Evolutionary conservation across 2,329 filamentous ascomycete species (phyloP).

Genomic region (Stagonosporopsis chrysanthemi): DNA sequence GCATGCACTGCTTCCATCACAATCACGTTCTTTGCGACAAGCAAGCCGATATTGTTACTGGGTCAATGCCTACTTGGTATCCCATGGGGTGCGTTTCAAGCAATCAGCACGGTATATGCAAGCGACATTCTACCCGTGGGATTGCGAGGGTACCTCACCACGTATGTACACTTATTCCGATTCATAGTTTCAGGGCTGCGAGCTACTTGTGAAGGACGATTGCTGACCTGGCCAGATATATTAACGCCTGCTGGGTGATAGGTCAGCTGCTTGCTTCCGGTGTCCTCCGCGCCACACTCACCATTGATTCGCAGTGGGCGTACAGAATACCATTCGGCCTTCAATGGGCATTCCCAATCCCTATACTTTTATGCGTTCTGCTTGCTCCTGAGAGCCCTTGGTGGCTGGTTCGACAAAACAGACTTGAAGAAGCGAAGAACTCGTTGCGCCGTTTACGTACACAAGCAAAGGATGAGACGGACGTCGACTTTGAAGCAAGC

Average conservation of each 20-base stretch:
- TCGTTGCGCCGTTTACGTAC: conserved; percentile 22
- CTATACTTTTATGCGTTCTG: conserved; percentile 67
- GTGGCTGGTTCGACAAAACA: conserved; percentile 73
- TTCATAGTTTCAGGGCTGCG: no score
- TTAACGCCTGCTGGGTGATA: conserved; percentile 31
- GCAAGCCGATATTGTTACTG: conserved; percentile 19
- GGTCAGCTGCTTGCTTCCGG: conserved; percentile 74
- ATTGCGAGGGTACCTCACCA: conserved; percentile 62
- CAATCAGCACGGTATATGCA: conserved; percentile 53
- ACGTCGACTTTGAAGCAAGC: conserved; percentile 12
- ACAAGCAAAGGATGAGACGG: conserved; percentile 13
- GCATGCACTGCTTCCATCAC: conserved; percentile 20
- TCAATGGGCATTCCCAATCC: conserved; percentile 62
- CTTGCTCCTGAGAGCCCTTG: conserved; percentile 74
- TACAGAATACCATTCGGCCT: conserved; percentile 70
- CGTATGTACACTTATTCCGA: conserved; percentile 55
- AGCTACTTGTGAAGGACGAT: neutral
- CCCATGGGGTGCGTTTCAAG: conserved; percentile 52
- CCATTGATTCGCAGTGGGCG: conserved; percentile 65
- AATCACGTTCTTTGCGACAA: conserved; percentile 26
- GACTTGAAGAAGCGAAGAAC: conserved; percentile 66
- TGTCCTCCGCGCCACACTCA: conserved; percentile 69
- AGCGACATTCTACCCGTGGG: conserved; percentile 70
- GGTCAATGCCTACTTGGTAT: conserved; percentile 34
- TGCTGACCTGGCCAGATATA: conserved; percentile 32